phyloP scores from a whole-genome alignment of 495 filamentous ascomycete genomes.

The Penicillium lagena region DNA sequence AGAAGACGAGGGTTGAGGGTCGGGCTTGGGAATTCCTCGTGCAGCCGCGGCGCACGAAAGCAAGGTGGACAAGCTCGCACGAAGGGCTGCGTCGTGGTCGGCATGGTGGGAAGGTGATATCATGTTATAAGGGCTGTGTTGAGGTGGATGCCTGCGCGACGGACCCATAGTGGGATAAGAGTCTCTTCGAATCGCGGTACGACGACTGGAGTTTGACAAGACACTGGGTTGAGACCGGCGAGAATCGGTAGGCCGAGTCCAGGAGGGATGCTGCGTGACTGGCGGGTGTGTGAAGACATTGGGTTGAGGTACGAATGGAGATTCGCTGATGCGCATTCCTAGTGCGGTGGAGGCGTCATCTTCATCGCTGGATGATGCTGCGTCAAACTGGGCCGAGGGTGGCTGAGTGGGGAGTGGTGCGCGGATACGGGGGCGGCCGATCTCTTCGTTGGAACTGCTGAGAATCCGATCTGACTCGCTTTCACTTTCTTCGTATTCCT shows the following conservation, averaged over 20 bases:
- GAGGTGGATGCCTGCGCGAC: constrained; percentile 20
- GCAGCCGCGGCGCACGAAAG: constrained; percentile 88
- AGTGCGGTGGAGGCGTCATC: constrained; percentile 80
- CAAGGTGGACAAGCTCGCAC: constrained; percentile 89
- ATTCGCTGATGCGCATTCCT: constrained; percentile 52
- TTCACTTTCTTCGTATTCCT: constrained; percentile 84
- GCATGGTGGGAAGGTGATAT: constrained; percentile 72
- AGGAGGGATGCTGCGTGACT: constrained; percentile 43
- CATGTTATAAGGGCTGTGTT: constrained; percentile 51
- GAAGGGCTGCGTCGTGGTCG: constrained; percentile 88
- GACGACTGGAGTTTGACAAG: constrained; percentile 31
- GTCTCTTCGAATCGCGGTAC: constrained; percentile 29
- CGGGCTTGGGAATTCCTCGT: constrained; percentile 66
- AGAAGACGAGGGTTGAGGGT: constrained; percentile 23
- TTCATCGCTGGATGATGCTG: constrained; percentile 53
- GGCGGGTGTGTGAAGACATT: constrained; percentile 88
- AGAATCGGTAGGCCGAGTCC: constrained; percentile 38
- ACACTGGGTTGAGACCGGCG: constrained; percentile 35
- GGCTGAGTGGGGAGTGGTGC: constrained; percentile 15
- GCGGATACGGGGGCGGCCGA: constrained; percentile 31
- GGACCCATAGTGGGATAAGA: constrained; percentile 27
- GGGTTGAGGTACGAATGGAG: constrained; percentile 75
- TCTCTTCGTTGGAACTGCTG: constrained; percentile 77
- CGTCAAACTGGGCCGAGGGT: constrained; percentile 33
- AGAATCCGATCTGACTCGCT: constrained; percentile 78